Evolutionary conservation across 1,139 yeast species (phyloP), one percentile per base, ranked within the genome.

Genomic region (Nadsonia commutata): DNA sequence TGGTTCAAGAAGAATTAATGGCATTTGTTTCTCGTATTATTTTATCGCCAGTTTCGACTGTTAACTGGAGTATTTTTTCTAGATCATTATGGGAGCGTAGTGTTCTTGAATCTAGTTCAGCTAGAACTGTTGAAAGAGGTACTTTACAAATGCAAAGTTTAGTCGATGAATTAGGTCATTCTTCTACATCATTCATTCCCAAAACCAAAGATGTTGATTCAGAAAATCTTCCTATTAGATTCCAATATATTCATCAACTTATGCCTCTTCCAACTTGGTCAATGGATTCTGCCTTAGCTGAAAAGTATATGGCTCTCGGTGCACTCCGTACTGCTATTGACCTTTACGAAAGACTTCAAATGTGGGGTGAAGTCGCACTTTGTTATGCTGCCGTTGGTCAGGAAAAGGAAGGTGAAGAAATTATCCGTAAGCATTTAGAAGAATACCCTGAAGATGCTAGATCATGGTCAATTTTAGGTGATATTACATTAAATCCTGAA

Each of bases 61-160:
- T 74, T 22, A 81, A 83, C 59, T 86, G 96, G 94, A 65, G 83
- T 1, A 60, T 90, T 3, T 85, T 79, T 55, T 76, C 93, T 3
- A 70, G 93, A 51, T 85, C 95, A 0, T 66, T 93, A 44, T 88
- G 97, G 95, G 84, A 81, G 54, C 72, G 98, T 57, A 84, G 95
- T 11, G 54, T 83, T 17, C 66, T 88, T 38, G 98, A 93, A 59
- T 75, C 95, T 0, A 70, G 70, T 39, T 80, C 78, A 50, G 78
- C 94, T 2, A 78, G 83, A 56, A 88, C 97, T 1, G 79, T 88
- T 19, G 98, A 93, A 62, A 74, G 98, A 60, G 97, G 97, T 43
- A 78, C 88, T 13, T 67, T 90, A 44, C 98, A 93, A 62, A 79
- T 93, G 80, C 93, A 90, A 43, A 79, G 94, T 3, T 67, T 93